Percentiles rank a stretch among this genome's conserved stretches.
These are phyloP conservation scores for Ascodesmis nigricans DNA, from an alignment of 495 filamentous ascomycete genomes.

Conservation along the genomic window DNA sequence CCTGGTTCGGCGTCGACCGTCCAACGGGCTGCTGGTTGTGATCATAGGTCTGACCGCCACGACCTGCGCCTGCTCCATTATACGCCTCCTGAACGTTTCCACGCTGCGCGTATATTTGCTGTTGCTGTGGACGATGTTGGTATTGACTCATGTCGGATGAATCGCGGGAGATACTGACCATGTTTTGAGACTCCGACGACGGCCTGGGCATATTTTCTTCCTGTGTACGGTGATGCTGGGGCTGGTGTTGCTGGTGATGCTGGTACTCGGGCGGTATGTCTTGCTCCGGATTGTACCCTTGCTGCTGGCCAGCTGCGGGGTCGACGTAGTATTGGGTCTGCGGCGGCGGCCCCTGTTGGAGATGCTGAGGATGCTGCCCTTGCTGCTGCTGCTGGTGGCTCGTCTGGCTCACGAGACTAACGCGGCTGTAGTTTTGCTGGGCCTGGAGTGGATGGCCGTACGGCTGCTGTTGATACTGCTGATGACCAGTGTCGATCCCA, in stretches of 20 bases:
- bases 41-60: constrained; percentile 2
- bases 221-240: constrained; percentile 20
- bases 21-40: constrained; percentile 11
- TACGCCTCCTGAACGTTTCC: constrained; percentile 10
- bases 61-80: constrained; percentile 7
- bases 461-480: constrained; percentile 7
- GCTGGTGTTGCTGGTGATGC: constrained; percentile 28
- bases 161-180: background rate
- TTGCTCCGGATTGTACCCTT: constrained; percentile 4
- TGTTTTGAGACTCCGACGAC: constrained; percentile 2
- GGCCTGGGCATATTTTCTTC: constrained; percentile 5
- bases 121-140: constrained; percentile 23
- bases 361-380: constrained; percentile 1
- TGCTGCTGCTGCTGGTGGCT: constrained; percentile 7
- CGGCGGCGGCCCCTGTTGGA: constrained; percentile 11
- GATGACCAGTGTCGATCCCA: constrained; percentile 6
- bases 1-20: constrained; percentile 19
- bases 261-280: constrained; percentile 26
- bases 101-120: constrained; percentile 21
- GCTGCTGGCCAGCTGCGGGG: constrained; percentile 22
- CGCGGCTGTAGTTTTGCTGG: constrained; percentile 8
- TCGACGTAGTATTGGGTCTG: constrained; percentile 18
- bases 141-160: constrained; percentile 15
- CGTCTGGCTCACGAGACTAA: constrained; percentile 7
- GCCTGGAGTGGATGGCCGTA: constrained; percentile 5